Evolutionary conservation across 176 grass and related monocot species (phyloP).

Genomic region (Bolboschoenus planiculmis): DNA sequence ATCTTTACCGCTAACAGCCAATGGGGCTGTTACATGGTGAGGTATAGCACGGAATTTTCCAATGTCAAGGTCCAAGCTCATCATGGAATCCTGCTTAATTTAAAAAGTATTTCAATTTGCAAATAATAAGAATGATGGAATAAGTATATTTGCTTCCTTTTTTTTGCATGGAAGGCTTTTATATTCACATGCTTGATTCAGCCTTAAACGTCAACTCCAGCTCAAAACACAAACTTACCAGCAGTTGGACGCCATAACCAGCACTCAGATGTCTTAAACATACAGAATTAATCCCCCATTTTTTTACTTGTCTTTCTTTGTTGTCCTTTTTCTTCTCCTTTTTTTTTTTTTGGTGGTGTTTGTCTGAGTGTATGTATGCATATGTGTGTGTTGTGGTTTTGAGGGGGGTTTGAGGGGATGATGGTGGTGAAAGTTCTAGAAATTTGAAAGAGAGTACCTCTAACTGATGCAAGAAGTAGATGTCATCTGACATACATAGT

Average conservation of each 20-base stretch:
- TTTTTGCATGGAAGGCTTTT: not conserved
- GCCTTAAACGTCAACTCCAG: not conserved
- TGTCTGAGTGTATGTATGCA: not conserved
- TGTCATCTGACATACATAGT: slow-evolving; percentile 27
- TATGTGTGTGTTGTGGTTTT: not conserved
- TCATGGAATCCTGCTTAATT: slow-evolving; percentile 19
- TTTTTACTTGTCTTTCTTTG: not conserved
- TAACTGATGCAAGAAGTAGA: slow-evolving; percentile 47
- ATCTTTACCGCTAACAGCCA: slow-evolving; percentile 86
- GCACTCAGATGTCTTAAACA: not conserved
- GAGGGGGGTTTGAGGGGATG: not conserved
- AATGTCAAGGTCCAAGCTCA: slow-evolving; percentile 40
- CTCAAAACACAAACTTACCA: not conserved
- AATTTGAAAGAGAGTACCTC: slow-evolving; percentile 33
- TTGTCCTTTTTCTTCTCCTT: not conserved
- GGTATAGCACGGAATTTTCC: slow-evolving; percentile 75
- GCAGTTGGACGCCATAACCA: not conserved
- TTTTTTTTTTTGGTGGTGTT: not conserved
- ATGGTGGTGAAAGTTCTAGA: not conserved
- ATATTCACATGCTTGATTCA: not conserved
- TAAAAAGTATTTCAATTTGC: not conserved
- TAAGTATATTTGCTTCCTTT: not conserved
- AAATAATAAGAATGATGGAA: not conserved
- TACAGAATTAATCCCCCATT: not conserved
- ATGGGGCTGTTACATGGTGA: slow-evolving; percentile 44